Evolutionary conservation across 1,284 basidiomycete genomes (phyloP), one percentile per base, ranked within the genome.

Genomic region (Singerocomus rubriflavus): DNA sequence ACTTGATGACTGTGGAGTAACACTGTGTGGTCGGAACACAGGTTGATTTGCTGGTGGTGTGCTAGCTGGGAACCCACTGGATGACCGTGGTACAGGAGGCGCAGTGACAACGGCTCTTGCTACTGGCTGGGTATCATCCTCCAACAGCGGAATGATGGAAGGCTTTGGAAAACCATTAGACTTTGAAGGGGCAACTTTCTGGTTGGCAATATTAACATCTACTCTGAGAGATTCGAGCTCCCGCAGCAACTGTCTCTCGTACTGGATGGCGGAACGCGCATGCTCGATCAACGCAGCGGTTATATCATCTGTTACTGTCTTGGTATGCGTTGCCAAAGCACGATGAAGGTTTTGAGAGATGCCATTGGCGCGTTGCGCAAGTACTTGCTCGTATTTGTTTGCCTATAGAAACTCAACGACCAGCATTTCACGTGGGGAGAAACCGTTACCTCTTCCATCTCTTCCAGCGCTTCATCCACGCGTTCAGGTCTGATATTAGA

Each of bases 391-490:
- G 54, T 93, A 89, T 58, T 88, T 88, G 60, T 87, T 85, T 3
- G 94, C 93, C 90, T 93, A 58, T 7, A 46, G 21, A 42, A 39
- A 12, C 11, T 61, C 40, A 60, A 54, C 58, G 51, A 39, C 32
- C 44, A 34, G 35, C 25, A 35, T 38, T 14, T 52, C 11, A 21
- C 46, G 9, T 26, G 36, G 11, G 12, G 38, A 30, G 30, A 35
- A 46, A 36, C 61, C 16, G 71, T 53, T 48, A 92, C 92, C 82
- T 97, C 93, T 69, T 95, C 88, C 72, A 97, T 83, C 54, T 98
- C 94, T 64, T 92, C 90, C 41, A 98, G 71, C 0, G 94, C 93
- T 62, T 96, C 93, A 65, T 97, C 93, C 5, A 96, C 95, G 51
- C 84, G 85, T 51, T 91, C 84, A 11, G 89, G 80, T 50, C 86